phyloP scores from a whole-genome alignment of 1,139 yeast genomes.

The Zygosaccharomyces pseudobailii region DNA sequence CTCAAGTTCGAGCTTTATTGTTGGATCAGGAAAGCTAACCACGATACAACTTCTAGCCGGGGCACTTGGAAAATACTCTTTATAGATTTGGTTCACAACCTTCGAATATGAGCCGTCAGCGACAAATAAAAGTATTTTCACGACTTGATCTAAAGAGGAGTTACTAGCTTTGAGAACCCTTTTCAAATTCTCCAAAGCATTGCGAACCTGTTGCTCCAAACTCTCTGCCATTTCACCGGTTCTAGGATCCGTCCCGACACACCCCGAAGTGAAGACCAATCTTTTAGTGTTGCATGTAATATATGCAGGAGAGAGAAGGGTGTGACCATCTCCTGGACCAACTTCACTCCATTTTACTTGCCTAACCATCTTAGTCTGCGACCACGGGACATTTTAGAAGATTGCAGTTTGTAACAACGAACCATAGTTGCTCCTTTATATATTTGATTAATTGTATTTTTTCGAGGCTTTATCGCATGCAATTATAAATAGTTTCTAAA shows the following conservation, averaged over 20 bases:
- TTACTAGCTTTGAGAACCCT: conserved; percentile 36
- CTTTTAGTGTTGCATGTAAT: conserved; percentile 40
- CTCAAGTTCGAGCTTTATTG: conserved; percentile 43
- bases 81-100: conserved; percentile 37
- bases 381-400: too few relatives aligned
- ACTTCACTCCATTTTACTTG: conserved; percentile 41
- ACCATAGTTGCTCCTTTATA: background rate
- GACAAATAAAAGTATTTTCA: conserved; percentile 40
- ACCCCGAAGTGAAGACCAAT: conserved; percentile 41
- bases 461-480: background rate
- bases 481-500: background rate
- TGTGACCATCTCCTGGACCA: conserved; percentile 36
- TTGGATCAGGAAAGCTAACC: conserved; percentile 41
- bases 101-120: conserved; percentile 36
- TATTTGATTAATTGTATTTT: background rate
- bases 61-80: conserved; percentile 35
- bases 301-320: conserved; percentile 39
- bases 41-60: conserved; percentile 43
- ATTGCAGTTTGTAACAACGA: too few relatives aligned
- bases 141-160: conserved; percentile 36
- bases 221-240: conserved; percentile 39
- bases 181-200: conserved; percentile 38
- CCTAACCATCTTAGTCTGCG: conserved; percentile 24
- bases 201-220: conserved; percentile 37
- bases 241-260: conserved; percentile 34